Percentiles rank a stretch among this genome's conserved stretches.
These are phyloP conservation scores for Aspergillus conjunctus DNA, from an alignment of 495 filamentous ascomycete species.

Conservation along the genomic window DNA sequence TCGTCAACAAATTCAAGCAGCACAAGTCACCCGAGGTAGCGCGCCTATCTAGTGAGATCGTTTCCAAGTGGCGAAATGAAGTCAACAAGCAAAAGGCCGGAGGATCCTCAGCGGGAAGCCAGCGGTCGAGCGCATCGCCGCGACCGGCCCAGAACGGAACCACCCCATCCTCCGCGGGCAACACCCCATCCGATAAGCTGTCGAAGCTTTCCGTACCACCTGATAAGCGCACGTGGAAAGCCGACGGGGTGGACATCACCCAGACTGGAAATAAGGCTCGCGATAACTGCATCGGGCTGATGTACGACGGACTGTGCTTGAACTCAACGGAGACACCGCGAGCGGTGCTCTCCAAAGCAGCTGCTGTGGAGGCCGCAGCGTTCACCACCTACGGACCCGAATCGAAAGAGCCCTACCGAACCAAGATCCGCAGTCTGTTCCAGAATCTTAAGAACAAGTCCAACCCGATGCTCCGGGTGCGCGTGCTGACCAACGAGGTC, in stretches of 20 bases:
- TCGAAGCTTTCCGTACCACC: slow-evolving; percentile 70
- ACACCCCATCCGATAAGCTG: slow-evolving; percentile 48
- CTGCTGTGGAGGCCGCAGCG: slow-evolving; percentile 73
- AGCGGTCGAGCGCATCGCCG: slow-evolving; percentile 44
- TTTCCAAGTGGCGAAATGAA: slow-evolving; percentile 82
- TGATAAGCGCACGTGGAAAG: slow-evolving; percentile 75
- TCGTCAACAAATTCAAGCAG: slow-evolving; percentile 78
- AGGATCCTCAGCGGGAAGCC: slow-evolving; percentile 48
- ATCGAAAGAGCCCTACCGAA: slow-evolving; percentile 69
- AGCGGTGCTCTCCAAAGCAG: slow-evolving; percentile 65
- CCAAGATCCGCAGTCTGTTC: slow-evolving; percentile 87
- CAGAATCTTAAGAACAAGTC: slow-evolving; percentile 91
- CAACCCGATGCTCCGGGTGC: slow-evolving; percentile 71
- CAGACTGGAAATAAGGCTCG: slow-evolving; percentile 68
- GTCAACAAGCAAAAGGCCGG: slow-evolving; percentile 70
- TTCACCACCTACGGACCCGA: slow-evolving; percentile 66
- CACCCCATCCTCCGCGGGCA: slow-evolving; percentile 38
- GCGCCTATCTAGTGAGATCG: slow-evolving; percentile 73
- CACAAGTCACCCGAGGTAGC: slow-evolving; percentile 77
- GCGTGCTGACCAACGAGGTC: slow-evolving; percentile 75
- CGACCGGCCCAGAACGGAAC: slow-evolving; percentile 46
- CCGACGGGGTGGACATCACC: slow-evolving; percentile 73
- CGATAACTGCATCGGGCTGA: slow-evolving; percentile 81
- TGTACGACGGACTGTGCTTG: slow-evolving; percentile 72
- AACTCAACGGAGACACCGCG: slow-evolving; percentile 49